These are phyloP conservation scores for Plasmodium gallinaceum DNA, from an alignment of 169 alveolate genomes.

Conservation along the genomic window DNA sequence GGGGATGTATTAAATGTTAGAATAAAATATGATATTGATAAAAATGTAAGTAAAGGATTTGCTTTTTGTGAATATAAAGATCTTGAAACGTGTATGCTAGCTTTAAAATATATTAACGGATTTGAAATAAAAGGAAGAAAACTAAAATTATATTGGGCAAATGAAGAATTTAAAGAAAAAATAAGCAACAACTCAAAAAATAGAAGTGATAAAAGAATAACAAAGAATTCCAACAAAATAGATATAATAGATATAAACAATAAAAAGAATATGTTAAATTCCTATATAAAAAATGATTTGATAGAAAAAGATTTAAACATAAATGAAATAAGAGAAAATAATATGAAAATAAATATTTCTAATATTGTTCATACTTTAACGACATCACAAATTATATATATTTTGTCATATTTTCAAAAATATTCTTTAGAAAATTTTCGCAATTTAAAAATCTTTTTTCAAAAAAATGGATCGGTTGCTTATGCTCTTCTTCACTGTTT, in stretches of 20 bases:
- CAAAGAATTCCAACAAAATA: background rate
- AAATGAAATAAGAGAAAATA: background rate
- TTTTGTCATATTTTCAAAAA: slow-evolving; percentile 79
- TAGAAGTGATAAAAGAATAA: background rate
- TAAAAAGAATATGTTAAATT: background rate
- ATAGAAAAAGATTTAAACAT: background rate
- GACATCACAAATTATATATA: slow-evolving; percentile 77
- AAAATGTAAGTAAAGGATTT: slow-evolving; percentile 82
- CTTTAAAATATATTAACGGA: slow-evolving; percentile 78
- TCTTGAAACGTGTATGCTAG: slow-evolving; percentile 81
- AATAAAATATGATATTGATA: slow-evolving; percentile 81
- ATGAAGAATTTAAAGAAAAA: slow-evolving; percentile 79
- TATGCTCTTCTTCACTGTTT: slow-evolving; percentile 80
- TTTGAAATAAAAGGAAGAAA: slow-evolving; percentile 81
- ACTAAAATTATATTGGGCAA: slow-evolving; percentile 81
- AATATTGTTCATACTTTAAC: slow-evolving; percentile 70
- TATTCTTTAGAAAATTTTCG: slow-evolving; percentile 55
- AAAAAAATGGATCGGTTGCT: slow-evolving; percentile 73
- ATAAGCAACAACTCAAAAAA: background rate
- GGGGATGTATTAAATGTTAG: slow-evolving; percentile 79
- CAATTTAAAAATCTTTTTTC: slow-evolving; percentile 63
- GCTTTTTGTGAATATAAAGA: slow-evolving; percentile 83
- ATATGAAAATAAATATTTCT: slow-evolving; percentile 23
- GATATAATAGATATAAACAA: background rate
- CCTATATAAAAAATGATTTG: background rate